Conservation (phyloP, 2,329 filamentous ascomycete genomes). For the Didymella glomerata region DNA sequence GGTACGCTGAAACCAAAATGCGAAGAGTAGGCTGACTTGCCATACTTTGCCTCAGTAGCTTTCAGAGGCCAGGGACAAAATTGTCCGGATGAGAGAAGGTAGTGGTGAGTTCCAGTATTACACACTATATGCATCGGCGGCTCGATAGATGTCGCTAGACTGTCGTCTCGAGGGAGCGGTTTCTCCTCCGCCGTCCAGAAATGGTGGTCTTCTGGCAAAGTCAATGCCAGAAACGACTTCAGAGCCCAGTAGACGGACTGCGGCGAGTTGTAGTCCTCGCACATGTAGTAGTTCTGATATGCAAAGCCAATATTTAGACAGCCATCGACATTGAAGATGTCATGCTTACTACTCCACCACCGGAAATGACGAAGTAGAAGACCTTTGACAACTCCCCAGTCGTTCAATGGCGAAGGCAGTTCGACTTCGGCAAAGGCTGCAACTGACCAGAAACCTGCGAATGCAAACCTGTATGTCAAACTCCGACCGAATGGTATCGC, state of each 20-base stretch:
- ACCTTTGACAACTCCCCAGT: constrained; percentile 57
- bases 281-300: constrained; percentile 63
- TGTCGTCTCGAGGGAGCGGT: constrained; percentile 31
- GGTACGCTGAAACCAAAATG: constrained; percentile 53
- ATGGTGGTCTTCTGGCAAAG: constrained; percentile 45
- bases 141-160: not conserved
- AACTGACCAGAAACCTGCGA: constrained; percentile 60
- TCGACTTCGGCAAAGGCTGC: constrained; percentile 55
- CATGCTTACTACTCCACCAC: constrained; percentile 57
- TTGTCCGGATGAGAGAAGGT: constrained; percentile 43
- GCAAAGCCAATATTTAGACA: constrained; percentile 60
- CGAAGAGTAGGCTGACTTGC: constrained; percentile 49
- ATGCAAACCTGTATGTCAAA: constrained; percentile 62
- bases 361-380: constrained; percentile 60
- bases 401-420: constrained; percentile 50
- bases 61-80: constrained; percentile 50
- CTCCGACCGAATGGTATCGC: constrained; percentile 63
- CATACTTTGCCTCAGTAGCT: constrained; percentile 49
- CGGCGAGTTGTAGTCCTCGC: constrained; percentile 66
- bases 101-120: constrained; percentile 48
- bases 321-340: constrained; percentile 61
- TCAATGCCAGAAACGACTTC: constrained; percentile 59
- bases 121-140: constrained; percentile 58
- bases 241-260: constrained; percentile 65
- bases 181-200: constrained; percentile 60